A percentile compares a stretch with the other conserved stretches of the same genome.
phyloP scores from a whole-genome alignment of 202 grass and related monocot species.

The Schoenoplectus tabernaemontani region DNA sequence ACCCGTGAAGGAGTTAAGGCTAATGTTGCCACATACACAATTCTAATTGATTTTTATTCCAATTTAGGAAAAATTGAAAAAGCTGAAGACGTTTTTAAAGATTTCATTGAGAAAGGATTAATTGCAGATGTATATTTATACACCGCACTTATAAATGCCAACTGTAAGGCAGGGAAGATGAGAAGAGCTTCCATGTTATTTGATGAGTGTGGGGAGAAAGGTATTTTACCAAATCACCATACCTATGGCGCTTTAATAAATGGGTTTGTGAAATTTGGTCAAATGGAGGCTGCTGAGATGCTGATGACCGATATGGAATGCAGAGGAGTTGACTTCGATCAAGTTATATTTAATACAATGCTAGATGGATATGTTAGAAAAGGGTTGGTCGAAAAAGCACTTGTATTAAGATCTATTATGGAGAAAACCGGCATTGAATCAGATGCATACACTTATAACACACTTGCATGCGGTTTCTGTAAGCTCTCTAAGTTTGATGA shows the following conservation, averaged over 20 bases:
- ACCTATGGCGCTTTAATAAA: constrained; percentile 67
- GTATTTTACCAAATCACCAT: constrained; percentile 41
- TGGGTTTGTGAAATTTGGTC: constrained; percentile 74
- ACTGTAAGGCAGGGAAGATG: constrained; percentile 56
- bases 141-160: constrained; percentile 42
- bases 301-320: constrained; percentile 57
- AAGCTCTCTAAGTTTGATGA: constrained; percentile 45
- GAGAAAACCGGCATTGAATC: constrained; percentile 52
- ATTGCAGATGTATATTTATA: constrained; percentile 54
- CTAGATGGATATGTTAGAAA: constrained; percentile 61
- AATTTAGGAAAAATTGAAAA: constrained; percentile 25
- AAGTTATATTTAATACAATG: constrained; percentile 72
- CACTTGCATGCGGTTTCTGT: constrained; percentile 55
- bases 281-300: constrained; percentile 64
- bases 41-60: constrained; percentile 40
- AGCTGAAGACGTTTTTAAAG: constrained; percentile 39
- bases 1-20: constrained; percentile 22
- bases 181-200: constrained; percentile 59
- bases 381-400: constrained; percentile 52
- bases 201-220: constrained; percentile 51
- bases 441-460: constrained; percentile 70
- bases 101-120: constrained; percentile 37
- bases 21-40: constrained; percentile 43
- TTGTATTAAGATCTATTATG: constrained; percentile 52
- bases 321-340: constrained; percentile 48